Evolutionary conservation across 306 rosid species (phyloP).

Genomic region (Pueraria montana): DNA sequence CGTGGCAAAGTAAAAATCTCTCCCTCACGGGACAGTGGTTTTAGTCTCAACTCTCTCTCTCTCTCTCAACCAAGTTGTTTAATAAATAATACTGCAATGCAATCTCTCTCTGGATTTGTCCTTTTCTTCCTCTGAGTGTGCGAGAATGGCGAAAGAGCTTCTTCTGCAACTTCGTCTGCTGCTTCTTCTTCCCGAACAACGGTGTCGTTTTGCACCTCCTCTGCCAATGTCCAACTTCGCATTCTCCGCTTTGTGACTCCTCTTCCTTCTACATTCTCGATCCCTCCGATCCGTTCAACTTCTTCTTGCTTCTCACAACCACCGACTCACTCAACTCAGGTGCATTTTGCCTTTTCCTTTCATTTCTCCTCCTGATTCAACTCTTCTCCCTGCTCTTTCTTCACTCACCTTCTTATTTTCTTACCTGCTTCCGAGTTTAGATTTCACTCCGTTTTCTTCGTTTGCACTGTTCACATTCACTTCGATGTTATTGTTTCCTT

Average conservation of each 20-base stretch:
- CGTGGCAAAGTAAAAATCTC: constrained; percentile 28
- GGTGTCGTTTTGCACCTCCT: constrained; percentile 65
- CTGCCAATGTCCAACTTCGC: constrained; percentile 42
- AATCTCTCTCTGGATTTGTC: constrained; percentile 57
- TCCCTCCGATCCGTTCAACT: constrained; percentile 64
- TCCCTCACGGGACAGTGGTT: constrained; percentile 37
- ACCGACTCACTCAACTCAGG: constrained; percentile 50
- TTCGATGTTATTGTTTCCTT: constrained; percentile 19
- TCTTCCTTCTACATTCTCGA: constrained; percentile 55
- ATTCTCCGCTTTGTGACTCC: constrained; percentile 48
- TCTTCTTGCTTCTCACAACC: constrained; percentile 12
- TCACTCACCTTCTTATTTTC: background rate
- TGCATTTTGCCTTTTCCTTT: constrained; percentile 31
- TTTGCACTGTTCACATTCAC: constrained; percentile 23
- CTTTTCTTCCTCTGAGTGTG: constrained; percentile 51
- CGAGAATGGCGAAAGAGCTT: constrained; percentile 74
- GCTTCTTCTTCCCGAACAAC: constrained; percentile 58
- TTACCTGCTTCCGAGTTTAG: background rate
- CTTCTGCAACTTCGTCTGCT: constrained; percentile 82
- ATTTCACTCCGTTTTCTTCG: constrained; percentile 13
- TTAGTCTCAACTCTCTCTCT: constrained; percentile 12
- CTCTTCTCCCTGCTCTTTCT: background rate
- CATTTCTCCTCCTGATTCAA: constrained; percentile 36
- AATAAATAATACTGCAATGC: constrained; percentile 34
- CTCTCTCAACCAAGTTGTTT: constrained; percentile 21